A percentile compares a stretch with the other conserved stretches of the same genome.
Evolutionary conservation across 495 filamentous ascomycete genomes (phyloP).

Genomic region (Astrothelium macrocarpum): DNA sequence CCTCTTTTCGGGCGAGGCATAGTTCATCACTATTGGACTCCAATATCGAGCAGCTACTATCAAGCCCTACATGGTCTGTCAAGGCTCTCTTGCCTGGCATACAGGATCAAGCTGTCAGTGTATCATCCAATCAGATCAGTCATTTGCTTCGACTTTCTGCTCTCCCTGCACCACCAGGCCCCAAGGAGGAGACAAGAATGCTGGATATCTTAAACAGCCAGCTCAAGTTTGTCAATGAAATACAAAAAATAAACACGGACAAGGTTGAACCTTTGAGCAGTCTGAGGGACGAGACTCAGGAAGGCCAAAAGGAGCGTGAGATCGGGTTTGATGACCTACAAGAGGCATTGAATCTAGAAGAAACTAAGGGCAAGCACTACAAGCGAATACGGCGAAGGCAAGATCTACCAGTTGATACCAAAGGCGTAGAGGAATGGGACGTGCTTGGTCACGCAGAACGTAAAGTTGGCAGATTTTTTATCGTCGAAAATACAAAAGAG

Average conservation of each 20-base stretch:
- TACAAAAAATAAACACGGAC: conserved; percentile 68
- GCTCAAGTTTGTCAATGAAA: conserved; percentile 75
- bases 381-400: conserved; percentile 31
- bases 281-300: conserved; percentile 69
- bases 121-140: conserved; percentile 51
- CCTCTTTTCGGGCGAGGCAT: background rate
- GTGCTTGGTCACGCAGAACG: conserved; percentile 54
- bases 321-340: conserved; percentile 44
- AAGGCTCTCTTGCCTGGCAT: conserved; percentile 56
- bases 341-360: conserved; percentile 45
- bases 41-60: conserved; percentile 49
- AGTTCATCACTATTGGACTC: background rate
- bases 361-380: conserved; percentile 43
- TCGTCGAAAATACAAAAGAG: conserved; percentile 55
- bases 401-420: conserved; percentile 21
- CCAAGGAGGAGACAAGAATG: conserved; percentile 53
- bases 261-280: conserved; percentile 61
- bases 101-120: conserved; percentile 27
- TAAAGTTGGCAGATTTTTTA: conserved; percentile 64
- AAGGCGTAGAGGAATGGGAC: conserved; percentile 52
- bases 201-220: conserved; percentile 68
- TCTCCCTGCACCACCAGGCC: conserved; percentile 57
- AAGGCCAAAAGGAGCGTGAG: conserved; percentile 43
- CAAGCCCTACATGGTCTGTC: conserved; percentile 77
- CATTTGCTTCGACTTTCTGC: conserved; percentile 89